Evolutionary conservation across 306 rosid species (phyloP), one percentile per base, ranked within the genome.

Genomic region (Prunus padus): DNA sequence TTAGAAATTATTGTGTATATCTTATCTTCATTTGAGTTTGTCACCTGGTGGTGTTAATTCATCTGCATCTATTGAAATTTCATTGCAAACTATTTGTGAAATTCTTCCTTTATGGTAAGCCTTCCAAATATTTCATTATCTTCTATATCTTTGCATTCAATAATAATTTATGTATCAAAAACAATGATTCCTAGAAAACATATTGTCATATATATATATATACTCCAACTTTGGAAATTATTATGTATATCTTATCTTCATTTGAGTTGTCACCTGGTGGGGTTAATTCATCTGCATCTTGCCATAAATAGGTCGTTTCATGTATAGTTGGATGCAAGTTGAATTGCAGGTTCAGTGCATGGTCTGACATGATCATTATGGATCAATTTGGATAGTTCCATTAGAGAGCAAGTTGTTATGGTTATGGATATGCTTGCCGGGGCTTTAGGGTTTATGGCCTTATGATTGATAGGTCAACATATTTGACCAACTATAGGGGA

Each of bases 71-170:
- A 45, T 44, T 51, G 42, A 72, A 63, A 77, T 42, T 52, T 69
- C 70, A 55, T 75, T 74, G 82, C 76, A 72, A 80, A 76, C 9
- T 45, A 12, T 44, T 14, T 44, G 54, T 67, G 72, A 50, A 69
- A 26, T 15, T 46, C 42, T 69, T 26, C 8, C 8, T 47, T 46
- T n/a, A 4, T 42, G 69, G 25, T 64, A 31, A 26, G 42, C 40
- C 19, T 62, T 62, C 12, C 67, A 62, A 30, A 1, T 28, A 15
- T 28, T 2, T 18, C 7, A 16, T 9, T 16, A 3, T 51, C 22
- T 51, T 18, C 22, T 16, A 5, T 8, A 20, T 55, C n/a, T 5
- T 52, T 71, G 26, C 31, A 52, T 37, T 71, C 42, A 18, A 0
- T 33, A 26, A 8, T 13, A 51, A 51, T 51, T 19, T 51, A 20